These are phyloP conservation scores for Cladorrhinum samala DNA, from an alignment of 495 filamentous ascomycete species.

Conservation along the genomic window DNA sequence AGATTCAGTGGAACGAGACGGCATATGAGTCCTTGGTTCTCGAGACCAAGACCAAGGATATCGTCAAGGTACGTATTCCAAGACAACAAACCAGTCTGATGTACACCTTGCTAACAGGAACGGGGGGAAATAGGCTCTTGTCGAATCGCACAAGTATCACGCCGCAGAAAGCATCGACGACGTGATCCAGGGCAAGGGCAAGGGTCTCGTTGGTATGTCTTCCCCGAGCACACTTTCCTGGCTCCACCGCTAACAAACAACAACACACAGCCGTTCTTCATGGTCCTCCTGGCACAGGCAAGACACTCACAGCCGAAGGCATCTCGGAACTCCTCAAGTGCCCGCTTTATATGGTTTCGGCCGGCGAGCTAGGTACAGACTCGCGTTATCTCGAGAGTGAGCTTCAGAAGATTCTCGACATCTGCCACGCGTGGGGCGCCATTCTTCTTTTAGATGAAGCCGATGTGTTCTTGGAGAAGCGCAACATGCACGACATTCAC, in stretches of 20 bases:
- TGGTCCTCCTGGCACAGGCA: slow-evolving; percentile 80
- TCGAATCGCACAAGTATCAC: slow-evolving; percentile 49
- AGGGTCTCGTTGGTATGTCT: slow-evolving; percentile 60
- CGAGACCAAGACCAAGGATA: slow-evolving; percentile 26
- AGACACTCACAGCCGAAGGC: slow-evolving; percentile 83
- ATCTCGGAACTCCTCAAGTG: slow-evolving; percentile 78
- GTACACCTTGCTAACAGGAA: slow-evolving; percentile 28
- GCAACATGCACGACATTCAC: slow-evolving; percentile 65
- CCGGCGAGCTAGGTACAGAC: slow-evolving; percentile 77
- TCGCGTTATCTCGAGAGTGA: slow-evolving; percentile 70
- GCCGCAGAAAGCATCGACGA: slow-evolving; percentile 72
- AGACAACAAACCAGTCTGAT: slow-evolving; percentile 27
- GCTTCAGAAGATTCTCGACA: slow-evolving; percentile 77
- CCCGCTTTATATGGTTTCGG: slow-evolving; percentile 79
- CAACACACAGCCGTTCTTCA: slow-evolving; percentile 53
- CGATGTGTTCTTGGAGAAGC: slow-evolving; percentile 73
- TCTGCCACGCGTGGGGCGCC: slow-evolving; percentile 82
- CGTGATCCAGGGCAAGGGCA: slow-evolving; percentile 47
- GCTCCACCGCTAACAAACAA: slow-evolving; percentile 10
- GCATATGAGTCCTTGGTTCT: slow-evolving; percentile 25
- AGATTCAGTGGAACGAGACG: slow-evolving; percentile 27
- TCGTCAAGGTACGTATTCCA: slow-evolving; percentile 58
- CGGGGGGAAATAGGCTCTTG: slow-evolving; percentile 21
- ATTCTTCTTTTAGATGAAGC: slow-evolving; percentile 73
- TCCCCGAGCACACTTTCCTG: background rate